These are phyloP conservation scores for Trichomonas vaginalis DNA, from an alignment of 208 protist genomes.

Conservation along the genomic window DNA sequence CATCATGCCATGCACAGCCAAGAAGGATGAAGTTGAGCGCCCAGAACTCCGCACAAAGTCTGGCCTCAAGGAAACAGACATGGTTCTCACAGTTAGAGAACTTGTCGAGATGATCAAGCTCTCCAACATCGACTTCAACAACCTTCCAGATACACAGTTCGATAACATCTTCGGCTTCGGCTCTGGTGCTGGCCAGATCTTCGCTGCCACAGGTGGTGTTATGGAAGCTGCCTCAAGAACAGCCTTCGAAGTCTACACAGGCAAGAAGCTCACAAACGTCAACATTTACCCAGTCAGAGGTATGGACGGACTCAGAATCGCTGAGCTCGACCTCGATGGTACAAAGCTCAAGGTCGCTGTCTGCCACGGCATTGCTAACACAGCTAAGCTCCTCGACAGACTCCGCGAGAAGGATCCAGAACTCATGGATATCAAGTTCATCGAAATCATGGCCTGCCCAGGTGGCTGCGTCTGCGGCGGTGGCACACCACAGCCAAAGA, in stretches of 20 bases:
- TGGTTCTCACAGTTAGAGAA: slow-evolving; percentile 1
- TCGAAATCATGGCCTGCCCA: slow-evolving; percentile 7
- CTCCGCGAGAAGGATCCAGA: neutral
- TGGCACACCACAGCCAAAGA: neutral
- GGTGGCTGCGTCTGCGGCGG: neutral
- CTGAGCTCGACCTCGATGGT: neutral
- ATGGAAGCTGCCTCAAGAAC: slow-evolving; percentile 38
- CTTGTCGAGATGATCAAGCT: slow-evolving; percentile 22
- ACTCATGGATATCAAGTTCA: neutral
- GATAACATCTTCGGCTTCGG: slow-evolving; percentile 28
- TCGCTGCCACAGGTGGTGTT: slow-evolving; percentile 38
- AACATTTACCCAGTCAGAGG: neutral
- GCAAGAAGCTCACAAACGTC: neutral
- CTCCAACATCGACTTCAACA: neutral
- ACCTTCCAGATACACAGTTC: slow-evolving; percentile 19
- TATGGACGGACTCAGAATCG: slow-evolving; percentile 21
- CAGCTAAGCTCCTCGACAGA: neutral
- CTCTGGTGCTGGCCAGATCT: slow-evolving; percentile 34
- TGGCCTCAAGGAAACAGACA: slow-evolving; percentile 23
- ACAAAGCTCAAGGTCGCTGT: neutral
- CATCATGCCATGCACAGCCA: slow-evolving; percentile 42
- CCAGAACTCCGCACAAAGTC: neutral
- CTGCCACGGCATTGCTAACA: neutral
- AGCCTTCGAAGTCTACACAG: neutral
- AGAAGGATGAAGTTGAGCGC: slow-evolving; percentile 20